Evolutionary conservation across 805 yeast species (phyloP).

Genomic region (Candida loeiensis): DNA sequence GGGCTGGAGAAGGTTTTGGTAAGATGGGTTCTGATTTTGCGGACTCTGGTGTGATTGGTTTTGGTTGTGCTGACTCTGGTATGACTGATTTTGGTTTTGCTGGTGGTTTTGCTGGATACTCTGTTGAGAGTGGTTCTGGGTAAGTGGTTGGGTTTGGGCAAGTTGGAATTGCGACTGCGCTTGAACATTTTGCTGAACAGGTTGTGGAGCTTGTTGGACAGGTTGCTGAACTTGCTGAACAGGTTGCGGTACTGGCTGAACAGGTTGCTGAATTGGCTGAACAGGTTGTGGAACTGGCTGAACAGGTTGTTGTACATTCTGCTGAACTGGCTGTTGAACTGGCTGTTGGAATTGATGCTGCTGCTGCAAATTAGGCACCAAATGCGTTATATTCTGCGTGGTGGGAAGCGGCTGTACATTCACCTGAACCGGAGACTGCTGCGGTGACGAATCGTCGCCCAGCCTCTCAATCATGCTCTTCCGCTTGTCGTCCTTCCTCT

Average conservation of each 20-base stretch:
- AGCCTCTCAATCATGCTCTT: constrained; percentile 5
- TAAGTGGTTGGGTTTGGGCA: too few relatives aligned
- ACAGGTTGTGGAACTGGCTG: not conserved
- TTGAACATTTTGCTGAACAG: constrained; percentile 1
- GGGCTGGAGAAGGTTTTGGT: too few relatives aligned
- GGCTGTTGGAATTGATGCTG: not conserved
- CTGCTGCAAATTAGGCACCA: constrained; percentile 1
- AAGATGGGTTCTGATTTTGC: too few relatives aligned
- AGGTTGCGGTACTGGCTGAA: constrained; percentile 1
- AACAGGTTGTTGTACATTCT: not conserved
- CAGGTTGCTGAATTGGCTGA: constrained; percentile 1
- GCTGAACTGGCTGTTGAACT: constrained; percentile 3
- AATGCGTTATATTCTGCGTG: not conserved
- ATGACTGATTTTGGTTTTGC: too few relatives aligned
- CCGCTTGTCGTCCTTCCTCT: constrained; percentile 14
- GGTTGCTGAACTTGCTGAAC: constrained; percentile 1
- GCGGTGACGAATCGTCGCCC: not conserved
- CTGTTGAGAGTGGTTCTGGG: too few relatives aligned
- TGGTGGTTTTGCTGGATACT: too few relatives aligned
- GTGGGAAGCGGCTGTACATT: not conserved
- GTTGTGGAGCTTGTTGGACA: not conserved
- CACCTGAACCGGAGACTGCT: not conserved
- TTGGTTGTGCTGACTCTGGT: too few relatives aligned
- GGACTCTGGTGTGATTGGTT: too few relatives aligned
- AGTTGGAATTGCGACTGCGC: constrained; percentile 5